Base-by-base conservation (phyloP, 768 basidiomycete genomes). In the Boletus pseudopeckii region DNA sequence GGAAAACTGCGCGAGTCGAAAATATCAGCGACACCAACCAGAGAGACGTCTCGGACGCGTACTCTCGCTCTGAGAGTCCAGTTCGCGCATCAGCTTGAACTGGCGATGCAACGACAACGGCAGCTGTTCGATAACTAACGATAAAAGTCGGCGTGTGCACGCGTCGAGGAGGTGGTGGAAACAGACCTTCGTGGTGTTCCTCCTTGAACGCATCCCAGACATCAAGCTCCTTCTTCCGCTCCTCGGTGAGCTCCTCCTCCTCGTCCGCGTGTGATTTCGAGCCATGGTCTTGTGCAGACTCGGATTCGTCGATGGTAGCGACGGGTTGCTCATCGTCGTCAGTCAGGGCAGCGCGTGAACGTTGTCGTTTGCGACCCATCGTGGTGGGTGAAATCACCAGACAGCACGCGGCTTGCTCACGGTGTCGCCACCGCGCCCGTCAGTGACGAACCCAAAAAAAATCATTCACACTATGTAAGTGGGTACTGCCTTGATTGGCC, bases 191-290 rank as follows among this genome's bases (percentile, higher is more conserved):
- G 66, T 83, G 84, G 60, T 90, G 82, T 55, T 92, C 87, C 62
- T 92, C 90, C 63, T 82, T 80, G 65, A 92, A 80, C 37, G 82
- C 74, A 43, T 88, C 84, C 87, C 88, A 89, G 36, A 88, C 76
- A 32, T 83, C 82, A 54, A 73, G 77, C 59, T 86, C 86, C 65
- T 79, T 83, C 61, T 80, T 76, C 22, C 59, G 64, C 45, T 65
- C 65, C 52, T 64, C 64, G 5, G 30, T 53, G 40, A 42, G 56
- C 48, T 51, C 61, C 42, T 56, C 64, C 0, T 39, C 49, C 7
- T 48, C 50, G 18, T 52, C 53, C 1, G 22, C 28, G 20, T 50
- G 54, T 8, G 57, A 52, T 6, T 22, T 32, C 24, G 48, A 32
- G 38, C 22, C 46, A 20, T 20, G 49, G 32, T 55, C 57, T 43